Base-by-base conservation (phyloP, 2,329 filamentous ascomycete genomes). In the Endoconidiophora laricicola region DNA sequence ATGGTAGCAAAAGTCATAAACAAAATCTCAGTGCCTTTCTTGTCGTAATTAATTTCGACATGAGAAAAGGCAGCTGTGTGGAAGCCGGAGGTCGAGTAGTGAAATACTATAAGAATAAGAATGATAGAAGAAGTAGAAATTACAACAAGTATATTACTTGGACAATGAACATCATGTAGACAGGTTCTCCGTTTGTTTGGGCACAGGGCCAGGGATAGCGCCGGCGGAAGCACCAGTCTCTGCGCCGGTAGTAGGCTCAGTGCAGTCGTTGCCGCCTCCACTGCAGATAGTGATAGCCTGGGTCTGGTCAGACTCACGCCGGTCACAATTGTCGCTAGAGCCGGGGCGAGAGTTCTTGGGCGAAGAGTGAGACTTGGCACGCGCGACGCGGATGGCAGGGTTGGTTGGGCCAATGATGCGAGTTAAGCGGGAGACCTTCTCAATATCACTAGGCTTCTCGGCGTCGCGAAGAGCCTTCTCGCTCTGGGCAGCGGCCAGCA, bases 401-500 rank as follows among this genome's bases (percentile, higher is more conserved):
- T 37, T 36, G 38, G 45, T 45, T 44, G 48, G 26, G 41, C 51
- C 41, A 37, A 53, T 29, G 29, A 44, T 33, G 44, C 53, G 29
- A 41, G 50, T 55, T 4, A 59, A 60, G 10, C 59, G 61, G 46
- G 60, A 37, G 40, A 59, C 59, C 43, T 47, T 52, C 12, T 45
- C 48, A 36, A 33, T 26, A 14, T 42, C 47, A 20, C 24, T 33
- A 43, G 23, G 40, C 47, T 16, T 47, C 44, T 33, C 9, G 20
- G 33, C 38, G 40, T 52, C 36, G 48, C 54, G 18, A 47, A 54
- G 12, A 29, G 52, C 6, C 56, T 56, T 4, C 56, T 56, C 1
- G 51, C 52, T 44, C 54, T 58, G 10, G 48, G 53, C 4, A 24
- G 62, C 56, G 54, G 58, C 59, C 46, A 62, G 61, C 62, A 69